Base-by-base conservation (phyloP, 1,284 basidiomycete genomes). In the Trametes pubescens region DNA sequence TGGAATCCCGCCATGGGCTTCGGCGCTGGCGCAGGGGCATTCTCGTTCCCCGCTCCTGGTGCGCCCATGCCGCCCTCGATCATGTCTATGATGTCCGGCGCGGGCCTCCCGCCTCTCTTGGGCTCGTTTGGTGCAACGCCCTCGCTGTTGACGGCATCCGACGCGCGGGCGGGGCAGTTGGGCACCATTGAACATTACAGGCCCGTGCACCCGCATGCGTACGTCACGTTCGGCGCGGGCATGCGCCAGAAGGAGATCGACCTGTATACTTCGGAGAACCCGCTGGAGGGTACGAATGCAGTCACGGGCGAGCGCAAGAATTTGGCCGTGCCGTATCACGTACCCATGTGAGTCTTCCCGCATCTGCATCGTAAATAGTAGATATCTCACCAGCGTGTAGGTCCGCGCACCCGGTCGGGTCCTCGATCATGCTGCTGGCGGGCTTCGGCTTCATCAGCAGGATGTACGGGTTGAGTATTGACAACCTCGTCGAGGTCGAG, bases 381-480 rank as follows among this genome's bases (percentile, higher is more conserved):
- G n/a, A n/a, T n/a, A n/a, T n/a, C 32, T 40, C 18, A 38, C 38
- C 43, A 1, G 21, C 4, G 48, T 56, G 40, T 60, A 92, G 90
- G 65, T 83, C 90, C 32, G 91, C 90, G 26, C 90, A 92, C 69
- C 90, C 91, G 0, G 88, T 86, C 2, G 92, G 92, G 18, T 91
- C 93, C 47, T 89, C 90, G 11, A 88, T 93, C 58, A 93, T 95
- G 90, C 78, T 96, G 64, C 85, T 93, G 2, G 94, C 92, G 14
- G 95, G 95, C 0, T 97, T 96, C 72, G 95, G 95, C 0, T 97
- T 96, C 78, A 78, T 96, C 47, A 89, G 91, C 51, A 84, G 95
- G 55, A 80, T 94, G 68, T 86, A 91, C 66, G 95, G 95, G 4
- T 80, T 97, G 59, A 94, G 92, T 61, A 86, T 94, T 73, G 94